Evolutionary conservation across 75 land plant genomes (phyloP).

Genomic region (Picea sitchensis): DNA sequence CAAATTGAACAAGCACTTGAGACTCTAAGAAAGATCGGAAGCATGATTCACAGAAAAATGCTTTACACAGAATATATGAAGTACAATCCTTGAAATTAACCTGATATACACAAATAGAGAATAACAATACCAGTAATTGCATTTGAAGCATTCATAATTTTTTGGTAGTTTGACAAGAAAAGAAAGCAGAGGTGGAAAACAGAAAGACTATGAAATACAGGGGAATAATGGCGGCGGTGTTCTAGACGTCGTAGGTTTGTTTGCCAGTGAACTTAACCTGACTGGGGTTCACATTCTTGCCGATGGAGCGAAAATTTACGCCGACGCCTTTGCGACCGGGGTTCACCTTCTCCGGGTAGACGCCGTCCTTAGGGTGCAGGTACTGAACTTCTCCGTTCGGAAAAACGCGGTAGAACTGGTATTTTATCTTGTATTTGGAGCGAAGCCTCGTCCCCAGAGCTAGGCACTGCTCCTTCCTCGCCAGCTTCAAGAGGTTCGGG

Average conservation of each 20-base stretch:
- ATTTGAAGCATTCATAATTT: neutral
- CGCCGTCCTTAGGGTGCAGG: conserved; percentile 92
- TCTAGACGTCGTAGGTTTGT: conserved; percentile 66
- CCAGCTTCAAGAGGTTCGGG: conserved; percentile 84
- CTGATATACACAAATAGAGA: neutral
- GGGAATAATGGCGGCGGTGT: neutral
- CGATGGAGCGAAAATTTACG: conserved; percentile 68
- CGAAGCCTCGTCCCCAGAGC: conserved; percentile 79
- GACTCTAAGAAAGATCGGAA: no score
- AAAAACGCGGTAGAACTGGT: conserved; percentile 94
- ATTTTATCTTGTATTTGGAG: conserved; percentile 91
- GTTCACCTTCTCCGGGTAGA: conserved; percentile 96
- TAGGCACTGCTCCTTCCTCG: conserved; percentile 94
- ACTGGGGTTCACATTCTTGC: conserved; percentile 79
- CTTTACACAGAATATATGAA: neutral
- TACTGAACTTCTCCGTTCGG: conserved; percentile 98
- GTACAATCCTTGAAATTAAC: neutral
- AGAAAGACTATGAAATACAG: neutral
- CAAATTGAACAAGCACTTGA: no score
- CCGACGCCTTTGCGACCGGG: conserved; percentile 79
- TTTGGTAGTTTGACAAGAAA: neutral
- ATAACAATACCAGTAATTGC: neutral
- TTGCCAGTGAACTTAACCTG: conserved; percentile 93
- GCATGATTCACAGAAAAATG: no score
- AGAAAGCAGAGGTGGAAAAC: neutral